Conservation (phyloP, 2,329 filamentous ascomycete genomes). For the Xylariaceae sp. region DNA sequence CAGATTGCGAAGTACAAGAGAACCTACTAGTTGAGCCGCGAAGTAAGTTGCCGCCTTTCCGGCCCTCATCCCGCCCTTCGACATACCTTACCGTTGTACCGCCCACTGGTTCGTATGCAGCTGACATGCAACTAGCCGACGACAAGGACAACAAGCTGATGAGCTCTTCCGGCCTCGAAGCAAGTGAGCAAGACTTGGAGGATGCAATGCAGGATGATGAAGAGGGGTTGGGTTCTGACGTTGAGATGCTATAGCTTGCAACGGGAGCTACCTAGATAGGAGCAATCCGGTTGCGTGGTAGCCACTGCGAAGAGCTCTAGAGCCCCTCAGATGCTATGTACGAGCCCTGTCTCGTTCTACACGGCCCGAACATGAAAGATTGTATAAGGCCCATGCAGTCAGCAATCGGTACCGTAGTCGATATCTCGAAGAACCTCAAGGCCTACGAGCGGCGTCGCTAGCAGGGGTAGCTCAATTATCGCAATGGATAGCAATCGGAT, state of each 20-base stretch:
- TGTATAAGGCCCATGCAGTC: too few relatives aligned
- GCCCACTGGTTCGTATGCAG: slow-evolving; percentile 5
- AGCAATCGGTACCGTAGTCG: too few relatives aligned
- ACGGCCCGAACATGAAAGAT: too few relatives aligned
- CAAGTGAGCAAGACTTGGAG: slow-evolving; percentile 58
- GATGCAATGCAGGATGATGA: slow-evolving; percentile 37
- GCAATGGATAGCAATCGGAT: too few relatives aligned
- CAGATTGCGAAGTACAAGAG: slow-evolving; percentile 89
- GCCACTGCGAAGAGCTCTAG: not conserved
- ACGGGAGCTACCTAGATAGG: too few relatives aligned
- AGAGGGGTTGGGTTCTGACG: not conserved
- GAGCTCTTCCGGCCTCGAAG: slow-evolving; percentile 63
- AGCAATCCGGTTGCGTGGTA: not conserved
- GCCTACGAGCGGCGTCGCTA: too few relatives aligned
- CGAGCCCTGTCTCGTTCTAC: too few relatives aligned
- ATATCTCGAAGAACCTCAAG: too few relatives aligned
- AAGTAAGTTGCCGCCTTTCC: slow-evolving; percentile 46
- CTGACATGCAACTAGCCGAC: slow-evolving; percentile 47
- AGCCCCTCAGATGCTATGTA: not conserved
- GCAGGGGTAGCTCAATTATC: too few relatives aligned
- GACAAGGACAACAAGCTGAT: slow-evolving; percentile 66
- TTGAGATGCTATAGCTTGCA: not conserved
- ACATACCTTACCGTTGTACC: not conserved
- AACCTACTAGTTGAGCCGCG: slow-evolving; percentile 80
- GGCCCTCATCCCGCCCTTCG: not conserved